Base-by-base conservation (phyloP, 768 basidiomycete species). In the Mycena kentingensis region DNA sequence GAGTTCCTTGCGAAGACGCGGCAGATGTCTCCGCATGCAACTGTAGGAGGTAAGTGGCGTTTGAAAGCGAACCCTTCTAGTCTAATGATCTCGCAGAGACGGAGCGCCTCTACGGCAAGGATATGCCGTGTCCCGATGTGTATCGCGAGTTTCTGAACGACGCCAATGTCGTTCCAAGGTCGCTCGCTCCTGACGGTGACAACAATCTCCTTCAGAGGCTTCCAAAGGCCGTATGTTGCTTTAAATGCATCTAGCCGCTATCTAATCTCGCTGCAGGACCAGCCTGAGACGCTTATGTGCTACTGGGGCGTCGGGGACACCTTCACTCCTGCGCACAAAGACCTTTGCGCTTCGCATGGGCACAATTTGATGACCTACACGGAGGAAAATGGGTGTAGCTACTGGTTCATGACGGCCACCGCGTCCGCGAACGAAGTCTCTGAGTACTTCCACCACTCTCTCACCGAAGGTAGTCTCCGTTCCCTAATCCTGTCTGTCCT, bases 341-440 rank as follows among this genome's bases (percentile, higher is more conserved):
- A 93, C 68, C 77, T 86, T 0, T 93, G 90, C 60, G 89, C 81
- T 1, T 91, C 89, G 3, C 85, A 87, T 5, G 90, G 91, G 10
- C 90, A 93, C 49, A 93, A 93, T 63, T 70, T 93, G 19, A 93
- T 93, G 90, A 86, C 85, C 61, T 87, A 87, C 64, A 81, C 90
- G 0, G 87, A 90, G 63, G 70, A 82, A 21, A 76, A 69, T 34
- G 89, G 85, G 0, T 86, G 84, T 1, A 85, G 90, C 1, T 89
- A 84, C 63, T 93, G 90, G 91, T 92, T 93, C 68, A 90, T 93
- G 87, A 90, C 91, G 2, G 72, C 77, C 53, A 75, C 81, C 24
- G 74, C 80, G 0, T 79, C 76, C 52, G 82, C 87, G 13, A 72
- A 77, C 10, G 67, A 62, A 10, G 87, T 80, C 4, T 72, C 81